These are phyloP conservation scores for Pichia scutulata DNA, from an alignment of 805 yeast genomes.

Conservation along the genomic window DNA sequence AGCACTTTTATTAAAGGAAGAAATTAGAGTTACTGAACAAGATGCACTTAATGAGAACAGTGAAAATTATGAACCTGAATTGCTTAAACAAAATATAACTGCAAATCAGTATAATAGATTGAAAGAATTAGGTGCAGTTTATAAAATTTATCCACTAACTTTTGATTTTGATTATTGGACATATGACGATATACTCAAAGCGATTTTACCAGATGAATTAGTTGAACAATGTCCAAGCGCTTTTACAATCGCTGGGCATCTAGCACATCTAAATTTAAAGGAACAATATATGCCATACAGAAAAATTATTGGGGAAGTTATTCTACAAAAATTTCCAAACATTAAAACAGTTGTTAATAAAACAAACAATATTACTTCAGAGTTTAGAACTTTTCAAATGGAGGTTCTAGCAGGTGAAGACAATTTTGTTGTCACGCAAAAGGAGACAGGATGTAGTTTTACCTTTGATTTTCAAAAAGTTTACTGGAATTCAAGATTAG, in stretches of 20 bases:
- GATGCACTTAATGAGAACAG: slow-evolving; percentile 4
- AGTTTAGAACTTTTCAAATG: slow-evolving; percentile 90
- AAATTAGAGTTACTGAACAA: slow-evolving; percentile 35
- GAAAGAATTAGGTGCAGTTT: slow-evolving; percentile 36
- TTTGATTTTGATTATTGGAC: slow-evolving; percentile 80
- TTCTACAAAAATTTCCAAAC: slow-evolving; percentile 77
- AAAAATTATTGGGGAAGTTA: slow-evolving; percentile 76
- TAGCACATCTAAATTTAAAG: slow-evolving; percentile 84
- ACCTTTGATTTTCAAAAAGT: slow-evolving; percentile 87
- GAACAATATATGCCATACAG: slow-evolving; percentile 82
- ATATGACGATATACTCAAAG: slow-evolving; percentile 73
- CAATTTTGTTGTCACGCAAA: slow-evolving; percentile 73
- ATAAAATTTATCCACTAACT: slow-evolving; percentile 45
- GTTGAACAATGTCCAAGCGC: slow-evolving; percentile 79
- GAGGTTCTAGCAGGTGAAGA: slow-evolving; percentile 83
- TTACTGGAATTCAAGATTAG: slow-evolving; percentile 94
- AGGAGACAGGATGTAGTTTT: slow-evolving; percentile 80
- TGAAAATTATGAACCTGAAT: slow-evolving; percentile 6
- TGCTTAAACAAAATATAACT: slow-evolving; percentile 32
- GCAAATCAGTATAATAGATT: slow-evolving; percentile 30
- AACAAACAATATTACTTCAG: slow-evolving; percentile 76
- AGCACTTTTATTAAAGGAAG: slow-evolving; percentile 56
- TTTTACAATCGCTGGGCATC: slow-evolving; percentile 88
- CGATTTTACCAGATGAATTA: slow-evolving; percentile 67
- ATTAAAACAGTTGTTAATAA: slow-evolving; percentile 89